Conservation (phyloP, 495 filamentous ascomycete genomes). For the Astrocystis sublimbata region DNA sequence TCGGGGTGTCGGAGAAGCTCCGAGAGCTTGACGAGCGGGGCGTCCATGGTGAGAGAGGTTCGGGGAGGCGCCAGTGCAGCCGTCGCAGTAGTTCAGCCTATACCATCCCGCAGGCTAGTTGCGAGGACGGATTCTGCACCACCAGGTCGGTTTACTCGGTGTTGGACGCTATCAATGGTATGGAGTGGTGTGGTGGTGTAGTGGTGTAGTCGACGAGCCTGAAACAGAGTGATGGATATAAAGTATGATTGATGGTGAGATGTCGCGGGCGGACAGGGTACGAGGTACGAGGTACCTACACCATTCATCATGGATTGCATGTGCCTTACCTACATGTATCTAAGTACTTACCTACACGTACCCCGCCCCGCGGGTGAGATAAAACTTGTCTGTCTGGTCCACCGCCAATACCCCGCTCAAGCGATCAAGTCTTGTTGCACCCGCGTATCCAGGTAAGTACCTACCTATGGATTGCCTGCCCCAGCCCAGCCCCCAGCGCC, state of each 20-base stretch:
- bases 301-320: too few species aligned
- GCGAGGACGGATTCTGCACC: not conserved
- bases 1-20: slow-evolving; percentile 72
- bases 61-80: slow-evolving; percentile 28
- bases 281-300: too few species aligned
- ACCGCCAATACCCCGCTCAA: too few species aligned
- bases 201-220: not conserved
- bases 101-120: slow-evolving; percentile 30
- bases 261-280: not conserved
- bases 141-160: not conserved
- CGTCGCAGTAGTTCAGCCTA: slow-evolving; percentile 23
- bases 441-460: too few species aligned
- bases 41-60: slow-evolving; percentile 52
- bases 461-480: too few species aligned
- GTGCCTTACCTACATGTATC: too few species aligned
- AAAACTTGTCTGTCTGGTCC: too few species aligned
- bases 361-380: too few species aligned
- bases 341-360: too few species aligned
- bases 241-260: not conserved
- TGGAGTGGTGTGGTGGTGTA: too few species aligned
- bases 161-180: not conserved
- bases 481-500: too few species aligned
- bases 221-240: not conserved
- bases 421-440: too few species aligned
- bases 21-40: slow-evolving; percentile 66